phyloP scores from a whole-genome alignment of 768 basidiomycete species.

The Suillus variegatus region DNA sequence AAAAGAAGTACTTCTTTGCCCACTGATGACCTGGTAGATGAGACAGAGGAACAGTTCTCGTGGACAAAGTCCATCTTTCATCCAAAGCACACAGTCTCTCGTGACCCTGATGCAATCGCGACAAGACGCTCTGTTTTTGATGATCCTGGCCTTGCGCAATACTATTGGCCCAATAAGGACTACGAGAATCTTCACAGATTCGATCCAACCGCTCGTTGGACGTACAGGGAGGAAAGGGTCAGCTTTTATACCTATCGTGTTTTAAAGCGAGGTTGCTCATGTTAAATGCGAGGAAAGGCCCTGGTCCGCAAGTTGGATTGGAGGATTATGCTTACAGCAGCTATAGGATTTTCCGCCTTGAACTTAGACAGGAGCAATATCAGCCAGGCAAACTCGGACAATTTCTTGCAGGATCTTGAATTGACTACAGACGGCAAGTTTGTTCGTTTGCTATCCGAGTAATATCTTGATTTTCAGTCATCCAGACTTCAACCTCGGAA shows the following conservation, averaged over 20 bases:
- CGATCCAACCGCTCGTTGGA: constrained; percentile 62
- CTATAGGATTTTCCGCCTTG: constrained; percentile 57
- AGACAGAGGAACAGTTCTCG: constrained; percentile 8
- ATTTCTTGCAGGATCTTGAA: constrained; percentile 53
- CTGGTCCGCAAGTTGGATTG: constrained; percentile 59
- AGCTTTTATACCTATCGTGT: constrained; percentile 6
- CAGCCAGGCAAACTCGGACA: constrained; percentile 58
- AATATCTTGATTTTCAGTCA: not conserved
- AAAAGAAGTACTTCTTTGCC: not conserved
- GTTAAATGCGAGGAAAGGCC: constrained; percentile 30
- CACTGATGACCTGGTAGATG: constrained; percentile 14
- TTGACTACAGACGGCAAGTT: constrained; percentile 48
- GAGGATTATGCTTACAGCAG: constrained; percentile 60
- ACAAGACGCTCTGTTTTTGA: constrained; percentile 56
- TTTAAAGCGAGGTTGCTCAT: not conserved
- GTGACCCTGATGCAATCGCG: constrained; percentile 39
- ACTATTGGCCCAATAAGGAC: constrained; percentile 46
- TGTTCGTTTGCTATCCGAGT: constrained; percentile 12
- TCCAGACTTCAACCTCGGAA: constrained; percentile 57
- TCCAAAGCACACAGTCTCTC: not conserved
- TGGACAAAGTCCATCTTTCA: constrained; percentile 12
- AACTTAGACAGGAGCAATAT: constrained; percentile 57
- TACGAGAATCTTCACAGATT: constrained; percentile 62
- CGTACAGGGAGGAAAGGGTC: constrained; percentile 53
- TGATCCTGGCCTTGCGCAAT: constrained; percentile 44